Percentiles rank a stretch among this genome's conserved stretches.
Evolutionary conservation across 2,329 filamentous ascomycete genomes (phyloP).

Genomic region (Chrysosporium queenslandicum): DNA sequence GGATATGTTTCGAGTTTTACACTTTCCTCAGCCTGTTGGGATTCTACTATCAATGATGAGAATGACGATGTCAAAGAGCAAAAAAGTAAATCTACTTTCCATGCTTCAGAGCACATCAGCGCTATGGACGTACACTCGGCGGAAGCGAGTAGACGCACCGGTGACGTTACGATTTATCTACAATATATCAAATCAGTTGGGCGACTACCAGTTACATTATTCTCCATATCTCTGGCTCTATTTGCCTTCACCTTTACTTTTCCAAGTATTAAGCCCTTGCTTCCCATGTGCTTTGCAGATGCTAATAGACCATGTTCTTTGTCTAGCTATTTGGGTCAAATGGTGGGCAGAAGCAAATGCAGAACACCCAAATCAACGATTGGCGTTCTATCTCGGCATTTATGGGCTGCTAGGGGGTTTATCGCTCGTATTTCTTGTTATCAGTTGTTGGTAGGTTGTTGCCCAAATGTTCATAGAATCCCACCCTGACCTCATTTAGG

Average conservation of each 20-base stretch:
- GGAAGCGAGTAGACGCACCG: neutral
- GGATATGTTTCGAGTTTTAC: slow-evolving; percentile 21
- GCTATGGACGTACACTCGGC: no score
- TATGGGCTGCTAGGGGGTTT: neutral
- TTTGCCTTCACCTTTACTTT: slow-evolving; percentile 5
- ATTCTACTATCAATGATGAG: no score
- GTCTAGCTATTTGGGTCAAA: neutral
- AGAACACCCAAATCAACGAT: slow-evolving; percentile 1
- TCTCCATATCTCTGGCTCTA: neutral
- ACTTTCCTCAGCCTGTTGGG: no score
- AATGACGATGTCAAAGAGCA: no score
- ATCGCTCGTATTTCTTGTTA: no score
- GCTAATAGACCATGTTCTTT: neutral
- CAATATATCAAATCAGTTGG: slow-evolving; percentile 7
- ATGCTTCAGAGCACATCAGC: no score
- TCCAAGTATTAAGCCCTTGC: neutral
- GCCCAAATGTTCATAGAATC: no score
- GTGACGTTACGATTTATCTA: slow-evolving; percentile 7
- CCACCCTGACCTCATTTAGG: neutral
- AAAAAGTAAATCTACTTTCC: no score
- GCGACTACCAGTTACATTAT: neutral
- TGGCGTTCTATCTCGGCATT: slow-evolving; percentile 6
- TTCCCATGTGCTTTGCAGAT: neutral
- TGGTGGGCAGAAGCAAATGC: neutral
- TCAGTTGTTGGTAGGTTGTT: no score